Base-by-base conservation (phyloP, 306 rosid species). In the Dicorynia guianensis region DNA sequence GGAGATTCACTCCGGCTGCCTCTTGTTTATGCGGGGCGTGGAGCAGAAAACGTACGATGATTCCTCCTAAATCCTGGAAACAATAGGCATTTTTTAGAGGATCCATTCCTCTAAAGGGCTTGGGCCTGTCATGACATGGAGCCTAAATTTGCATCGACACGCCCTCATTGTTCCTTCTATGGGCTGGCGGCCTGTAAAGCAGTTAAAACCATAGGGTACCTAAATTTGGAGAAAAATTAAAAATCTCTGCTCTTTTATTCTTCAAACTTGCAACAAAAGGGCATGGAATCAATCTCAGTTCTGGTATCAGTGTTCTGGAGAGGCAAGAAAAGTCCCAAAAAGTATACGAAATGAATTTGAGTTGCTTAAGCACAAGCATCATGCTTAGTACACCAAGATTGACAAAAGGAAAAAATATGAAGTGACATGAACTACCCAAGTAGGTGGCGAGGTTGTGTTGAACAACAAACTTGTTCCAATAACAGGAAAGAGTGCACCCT, bases 401-500 rank as follows among this genome's bases (percentile, higher is more conserved):
- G 52, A 76, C 53, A 75, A 82, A 35, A 46, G 62, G 69, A 67
- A 75, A 59, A 67, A 46, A 25, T 1, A 66, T 10, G 35, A 34
- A 25, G 47, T 64, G 14, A 49, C 68, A 79, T 48, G 1, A 61
- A 14, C 4, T 14, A 14, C 7, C 46, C 15, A 70, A 71, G 87
- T 75, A 25, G 85, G 74, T 69, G n/a, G 67, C 66, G 67, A 36
- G 69, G 25, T 77, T 67, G 70, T 63, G 63, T 69, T 61, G 33
- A 68, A 67, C 30, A 61, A 46, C 38, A 38, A 66, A 48, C n/a
- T 52, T 63, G 65, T 38, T 69, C 77, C 67, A 44, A 4, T 38
- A 25, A 52, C 7, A 19, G 68, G 52, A 62, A 20, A 38, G 20
- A 65, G 58, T 47, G 76, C 77, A 69, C 50, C 36, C 85, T 60